A percentile compares a stretch with the other conserved stretches of the same genome.
Conservation (phyloP, 805 yeast genomes). For the Danielia oregonensis region DNA sequence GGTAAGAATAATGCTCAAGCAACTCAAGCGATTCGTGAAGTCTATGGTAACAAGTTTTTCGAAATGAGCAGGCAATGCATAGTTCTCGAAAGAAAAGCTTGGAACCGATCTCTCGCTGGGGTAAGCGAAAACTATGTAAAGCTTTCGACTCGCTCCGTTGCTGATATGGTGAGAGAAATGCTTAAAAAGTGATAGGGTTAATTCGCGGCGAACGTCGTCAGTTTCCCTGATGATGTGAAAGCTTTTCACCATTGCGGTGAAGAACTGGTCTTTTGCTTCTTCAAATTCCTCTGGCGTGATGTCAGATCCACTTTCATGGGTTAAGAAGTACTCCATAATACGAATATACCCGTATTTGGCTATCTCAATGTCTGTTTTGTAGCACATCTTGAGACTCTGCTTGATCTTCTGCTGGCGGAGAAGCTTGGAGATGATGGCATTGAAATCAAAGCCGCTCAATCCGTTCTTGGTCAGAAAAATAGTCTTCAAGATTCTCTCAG, state of each 20-base stretch:
- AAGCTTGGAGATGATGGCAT: conserved; percentile 23
- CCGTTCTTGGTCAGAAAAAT: conserved; percentile 29
- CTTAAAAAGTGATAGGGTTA: conserved; percentile 18
- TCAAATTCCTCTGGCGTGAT: conserved; percentile 3
- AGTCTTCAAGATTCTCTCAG: conserved; percentile 26
- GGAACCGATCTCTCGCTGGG: conserved; percentile 4
- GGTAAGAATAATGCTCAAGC: conserved; percentile 20
- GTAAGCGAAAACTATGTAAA: conserved; percentile 11
- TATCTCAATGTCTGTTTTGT: conserved; percentile 15
- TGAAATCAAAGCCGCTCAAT: conserved; percentile 23
- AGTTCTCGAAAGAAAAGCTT: conserved; percentile 16
- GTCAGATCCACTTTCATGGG: neutral
- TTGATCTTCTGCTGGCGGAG: conserved; percentile 23
- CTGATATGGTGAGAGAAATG: conserved; percentile 17
- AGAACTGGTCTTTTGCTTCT: conserved; percentile 7
- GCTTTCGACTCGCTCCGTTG: conserved; percentile 18
- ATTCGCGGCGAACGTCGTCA: conserved; percentile 12
- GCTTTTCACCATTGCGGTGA: conserved; percentile 6
- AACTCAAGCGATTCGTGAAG: conserved; percentile 12
- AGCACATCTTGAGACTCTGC: conserved; percentile 23
- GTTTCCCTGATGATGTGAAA: conserved; percentile 10
- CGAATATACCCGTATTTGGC: conserved; percentile 24
- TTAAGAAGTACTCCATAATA: conserved; percentile 14
- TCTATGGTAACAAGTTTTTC: conserved; percentile 14
- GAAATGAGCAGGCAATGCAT: conserved; percentile 18